Percentiles rank a stretch among this genome's conserved stretches.
These are phyloP conservation scores for Pichia membranifaciens DNA, from an alignment of 805 yeast genomes.

Conservation along the genomic window DNA sequence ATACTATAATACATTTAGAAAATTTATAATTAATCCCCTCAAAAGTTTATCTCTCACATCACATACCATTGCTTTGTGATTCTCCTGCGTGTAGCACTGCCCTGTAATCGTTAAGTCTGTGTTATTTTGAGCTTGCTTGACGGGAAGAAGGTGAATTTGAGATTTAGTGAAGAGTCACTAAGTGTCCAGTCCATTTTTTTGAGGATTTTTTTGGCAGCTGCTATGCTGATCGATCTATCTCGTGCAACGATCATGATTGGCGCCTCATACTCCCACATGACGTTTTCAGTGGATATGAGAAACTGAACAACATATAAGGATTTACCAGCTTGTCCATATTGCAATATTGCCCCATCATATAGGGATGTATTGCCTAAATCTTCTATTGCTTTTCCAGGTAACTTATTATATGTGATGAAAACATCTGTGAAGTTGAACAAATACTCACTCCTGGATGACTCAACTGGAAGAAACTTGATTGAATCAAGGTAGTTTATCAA, in stretches of 20 bases:
- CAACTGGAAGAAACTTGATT: not conserved
- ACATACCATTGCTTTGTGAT: not conserved
- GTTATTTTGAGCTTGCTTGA: slow-evolving; percentile 1
- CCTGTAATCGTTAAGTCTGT: no score
- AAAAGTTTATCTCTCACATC: no score
- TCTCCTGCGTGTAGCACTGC: no score
- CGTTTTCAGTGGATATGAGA: not conserved
- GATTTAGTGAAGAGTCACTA: not conserved
- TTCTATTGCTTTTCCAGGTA: not conserved
- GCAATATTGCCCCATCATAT: not conserved
- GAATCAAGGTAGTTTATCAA: not conserved
- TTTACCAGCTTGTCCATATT: slow-evolving; percentile 6
- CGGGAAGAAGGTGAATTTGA: not conserved
- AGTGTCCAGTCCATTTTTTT: slow-evolving; percentile 1
- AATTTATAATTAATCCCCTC: no score
- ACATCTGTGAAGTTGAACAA: slow-evolving; percentile 1
- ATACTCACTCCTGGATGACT: not conserved
- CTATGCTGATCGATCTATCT: not conserved
- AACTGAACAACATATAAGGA: slow-evolving; percentile 5
- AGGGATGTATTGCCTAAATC: not conserved
- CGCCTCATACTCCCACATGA: not conserved
- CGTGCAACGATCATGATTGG: slow-evolving; percentile 8
- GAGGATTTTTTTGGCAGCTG: not conserved
- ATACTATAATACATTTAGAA: not conserved
- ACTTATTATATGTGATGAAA: not conserved